Evolutionary conservation across 495 filamentous ascomycete genomes (phyloP), one percentile per base, ranked within the genome.

Genomic region (Penicillium salamii): DNA sequence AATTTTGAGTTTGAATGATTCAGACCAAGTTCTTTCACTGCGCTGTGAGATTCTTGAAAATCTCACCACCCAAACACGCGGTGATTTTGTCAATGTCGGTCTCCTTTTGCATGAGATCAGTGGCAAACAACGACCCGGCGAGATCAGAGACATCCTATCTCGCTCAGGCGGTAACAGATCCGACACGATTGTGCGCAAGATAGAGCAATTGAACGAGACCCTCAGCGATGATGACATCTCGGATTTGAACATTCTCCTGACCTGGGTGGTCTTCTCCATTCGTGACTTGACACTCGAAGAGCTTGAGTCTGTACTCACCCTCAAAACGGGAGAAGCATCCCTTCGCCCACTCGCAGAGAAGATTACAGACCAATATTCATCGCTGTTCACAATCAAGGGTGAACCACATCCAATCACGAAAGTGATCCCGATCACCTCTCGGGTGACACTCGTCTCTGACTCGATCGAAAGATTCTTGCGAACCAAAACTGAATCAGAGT

Each of bases 211-310:
- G 1, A 59, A 55, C 18, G 52, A 59, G 9, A 59, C 49, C 5
- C 49, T 59, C 1, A 55, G 36, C 18, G 56, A 55, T 11, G 52
- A 59, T 1, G 56, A 59, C 29, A 59, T 59, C 20, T 49, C 52
- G 7, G 56, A 59, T 20, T 33, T 59, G 7, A 59, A 59, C 3
- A 31, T 34, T n/a, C 17, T 59, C 11, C 45, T 59, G 11, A 50
- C 49, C 4, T 59, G 56, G 56, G 41, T 47, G 0, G n/a, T 55
- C 5, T 42, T 46, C 18, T 31, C 31, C 2, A 1, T 7, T 5
- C 31, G 42, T 7, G 18, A 26, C 1, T 43, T 46, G 6, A 43
- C 18, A 2, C 44, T 53, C 1, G 18, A 29, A 3, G 49, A 52
- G n/a, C 17, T 59, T 6, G 56, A 59, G n/a, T 45, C 40, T 8